Conservation (phyloP, 2,329 filamentous ascomycete species). For the Aspergillus calidoustus region DNA sequence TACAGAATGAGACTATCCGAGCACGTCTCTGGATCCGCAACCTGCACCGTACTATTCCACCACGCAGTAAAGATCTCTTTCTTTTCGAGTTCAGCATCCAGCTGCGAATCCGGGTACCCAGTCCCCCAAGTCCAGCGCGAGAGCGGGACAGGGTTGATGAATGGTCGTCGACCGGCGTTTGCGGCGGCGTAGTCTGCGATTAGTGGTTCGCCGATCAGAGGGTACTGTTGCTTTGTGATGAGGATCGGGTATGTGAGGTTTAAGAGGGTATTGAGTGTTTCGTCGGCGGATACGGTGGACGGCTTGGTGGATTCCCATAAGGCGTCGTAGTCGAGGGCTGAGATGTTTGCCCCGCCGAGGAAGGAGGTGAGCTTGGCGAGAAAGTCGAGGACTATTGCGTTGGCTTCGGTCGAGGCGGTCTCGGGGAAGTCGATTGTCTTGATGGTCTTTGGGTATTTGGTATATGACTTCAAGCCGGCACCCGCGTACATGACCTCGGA, state of each 20-base stretch:
- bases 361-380: constrained; percentile 49
- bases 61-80: constrained; percentile 56
- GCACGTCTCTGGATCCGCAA: constrained; percentile 4
- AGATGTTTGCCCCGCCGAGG: constrained; percentile 30
- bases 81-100: constrained; percentile 53
- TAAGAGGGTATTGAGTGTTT: constrained; percentile 35
- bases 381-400: constrained; percentile 49
- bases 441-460: constrained; percentile 45
- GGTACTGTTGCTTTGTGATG: constrained; percentile 47
- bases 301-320: constrained; percentile 30
- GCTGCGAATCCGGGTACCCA: constrained; percentile 40
- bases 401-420: constrained; percentile 34
- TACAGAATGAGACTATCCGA: constrained; percentile 51
- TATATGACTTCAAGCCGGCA: constrained; percentile 15
- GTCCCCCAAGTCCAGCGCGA: constrained; percentile 55
- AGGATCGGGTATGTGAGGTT: constrained; percentile 30
- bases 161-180: constrained; percentile 52
- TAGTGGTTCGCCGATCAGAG: constrained; percentile 54
- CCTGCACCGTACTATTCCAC: constrained; percentile 34
- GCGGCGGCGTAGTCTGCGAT: constrained; percentile 55
- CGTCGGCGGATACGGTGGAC: constrained; percentile 33
- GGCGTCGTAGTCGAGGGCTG: constrained; percentile 20
- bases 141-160: constrained; percentile 55
- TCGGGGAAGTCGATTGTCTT: constrained; percentile 50
- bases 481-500: constrained; percentile 48